Base-by-base conservation (phyloP, 2,329 filamentous ascomycete genomes). In the Penicillium sp. region DNA sequence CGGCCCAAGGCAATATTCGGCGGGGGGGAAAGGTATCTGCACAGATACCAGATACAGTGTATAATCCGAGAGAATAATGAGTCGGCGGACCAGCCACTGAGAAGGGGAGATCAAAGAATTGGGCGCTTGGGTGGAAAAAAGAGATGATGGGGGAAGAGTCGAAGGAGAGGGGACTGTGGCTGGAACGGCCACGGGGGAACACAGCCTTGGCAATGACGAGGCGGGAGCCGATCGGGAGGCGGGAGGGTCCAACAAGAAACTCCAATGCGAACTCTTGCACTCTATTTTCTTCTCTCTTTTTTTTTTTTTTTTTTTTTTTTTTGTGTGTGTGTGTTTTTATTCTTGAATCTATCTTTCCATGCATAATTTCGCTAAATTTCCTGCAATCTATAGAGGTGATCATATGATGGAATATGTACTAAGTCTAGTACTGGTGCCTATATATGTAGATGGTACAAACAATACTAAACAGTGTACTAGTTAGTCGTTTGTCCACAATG, bases 191-290 rank as follows among this genome's bases (percentile, higher is more conserved):
- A 28, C 24, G 59, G 61, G 63, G 58, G 34, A 59, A 51, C 37
- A 49, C 45, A 52, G 61, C 52, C 63, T 65, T 65, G 63, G 62
- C 63, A 64, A 61, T 65, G 63, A 65, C 57, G 62, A 65, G 62
- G 62, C 62, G 39, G 51, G 44, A n/a, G 42, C 42, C 42, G 42
- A 45, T 45, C 42, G 29, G n/a, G n/a, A n/a, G n/a, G n/a, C n/a
- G n/a, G n/a, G 40, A 44, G 26, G 42, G 42, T 31, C 42, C 42
- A 31, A 31, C 39, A 43, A 26, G 39, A 43, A 43, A 43, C 23
- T n/a, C n/a, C n/a, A n/a, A n/a, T n/a, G n/a, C n/a, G n/a, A n/a
- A n/a, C n/a, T n/a, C n/a, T n/a, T n/a, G n/a, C n/a, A n/a, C n/a
- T n/a, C n/a, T n/a, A n/a, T n/a, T n/a, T n/a, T n/a, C n/a, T n/a